Percentiles rank a stretch among this genome's conserved stretches.
Conservation (phyloP, 768 basidiomycete genomes). For the Kwoniella bestiolae region DNA sequence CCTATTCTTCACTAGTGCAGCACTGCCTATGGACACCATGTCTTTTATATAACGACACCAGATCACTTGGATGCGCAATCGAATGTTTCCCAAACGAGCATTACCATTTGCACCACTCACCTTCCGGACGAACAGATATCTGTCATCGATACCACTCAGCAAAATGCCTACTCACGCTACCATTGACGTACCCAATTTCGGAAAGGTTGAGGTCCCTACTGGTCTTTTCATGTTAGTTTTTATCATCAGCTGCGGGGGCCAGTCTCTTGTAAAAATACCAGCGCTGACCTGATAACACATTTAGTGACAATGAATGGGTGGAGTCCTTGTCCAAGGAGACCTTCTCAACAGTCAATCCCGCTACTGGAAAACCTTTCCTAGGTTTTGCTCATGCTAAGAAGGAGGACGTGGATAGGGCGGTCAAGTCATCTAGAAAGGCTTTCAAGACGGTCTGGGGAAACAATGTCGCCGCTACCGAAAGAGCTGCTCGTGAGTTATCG, state of each 20-base stretch:
- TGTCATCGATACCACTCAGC: background rate
- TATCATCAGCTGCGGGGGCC: background rate
- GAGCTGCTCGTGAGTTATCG: slow-evolving; percentile 43
- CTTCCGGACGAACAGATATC: background rate
- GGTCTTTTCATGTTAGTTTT: slow-evolving; percentile 27
- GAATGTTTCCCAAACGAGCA: slow-evolving; percentile 1
- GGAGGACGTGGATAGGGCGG: slow-evolving; percentile 77
- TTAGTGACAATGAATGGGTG: slow-evolving; percentile 24
- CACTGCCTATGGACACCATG: too few species aligned
- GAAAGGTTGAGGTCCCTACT: slow-evolving; percentile 20
- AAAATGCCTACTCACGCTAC: slow-evolving; percentile 26
- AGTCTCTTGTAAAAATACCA: background rate
- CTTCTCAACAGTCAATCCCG: slow-evolving; percentile 59
- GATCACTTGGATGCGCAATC: background rate
- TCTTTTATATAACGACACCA: background rate
- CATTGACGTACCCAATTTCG: slow-evolving; percentile 19
- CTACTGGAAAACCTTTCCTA: slow-evolving; percentile 64
- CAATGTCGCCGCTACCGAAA: slow-evolving; percentile 49
- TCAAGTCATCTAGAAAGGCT: slow-evolving; percentile 59
- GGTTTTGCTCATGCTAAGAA: slow-evolving; percentile 65
- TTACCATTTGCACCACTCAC: background rate
- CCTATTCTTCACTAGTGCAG: too few species aligned
- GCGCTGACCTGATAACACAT: background rate
- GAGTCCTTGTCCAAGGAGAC: slow-evolving; percentile 33
- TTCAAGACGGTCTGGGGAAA: slow-evolving; percentile 60